Base-by-base conservation (phyloP, 2,329 filamentous ascomycete genomes). In the Cercospora zeae-maydis region DNA sequence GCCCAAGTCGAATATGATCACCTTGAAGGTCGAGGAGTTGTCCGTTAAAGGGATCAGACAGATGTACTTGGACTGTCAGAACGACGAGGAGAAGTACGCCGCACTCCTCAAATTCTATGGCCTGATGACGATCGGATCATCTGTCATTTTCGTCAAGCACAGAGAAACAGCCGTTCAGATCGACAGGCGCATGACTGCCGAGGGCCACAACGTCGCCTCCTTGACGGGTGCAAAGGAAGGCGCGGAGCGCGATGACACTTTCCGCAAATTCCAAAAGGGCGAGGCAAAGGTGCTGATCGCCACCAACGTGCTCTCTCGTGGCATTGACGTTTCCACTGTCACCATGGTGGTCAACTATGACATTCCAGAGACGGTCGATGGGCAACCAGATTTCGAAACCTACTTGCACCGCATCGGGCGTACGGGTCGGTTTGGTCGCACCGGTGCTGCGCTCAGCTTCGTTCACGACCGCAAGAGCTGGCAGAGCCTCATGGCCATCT, bases 331-430 rank as follows among this genome's bases (percentile, higher is more conserved):
- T 75, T 78, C 96, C 79, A 88, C 88, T 30, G 95, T 99, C 13
- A 96, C 92, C 9, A 95, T 99, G 88, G 95, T 99, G 59, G 92
- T 99, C 82, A 99, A 99, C 82, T 99, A 99, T 78, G 81, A 87
- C 71, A 78, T 84, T 34, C 82, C 82, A 3, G 81, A 82, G 60
- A 76, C 78, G 52, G 76, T 76, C 21, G 88, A 89, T 73, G 88
- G 89, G 42, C 79, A 84, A 33, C 90, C 93, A 13, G 95, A 99
- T 74, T 88, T 88, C 52, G 93, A 98, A 80, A 99, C 95, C 0
- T 99, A 99, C 75, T 88, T 99, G 54, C 95, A 99, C 83, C 90
- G 95, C 75, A 99, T 99, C 71, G 95, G 95, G 65, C 92, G 95
- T 74, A 99, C 95, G 13, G 95, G 95, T 67, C 91, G 95, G 69